Evolutionary conservation across 2,329 filamentous ascomycete genomes (phyloP).

Genomic region (Colletotrichum sidae): DNA sequence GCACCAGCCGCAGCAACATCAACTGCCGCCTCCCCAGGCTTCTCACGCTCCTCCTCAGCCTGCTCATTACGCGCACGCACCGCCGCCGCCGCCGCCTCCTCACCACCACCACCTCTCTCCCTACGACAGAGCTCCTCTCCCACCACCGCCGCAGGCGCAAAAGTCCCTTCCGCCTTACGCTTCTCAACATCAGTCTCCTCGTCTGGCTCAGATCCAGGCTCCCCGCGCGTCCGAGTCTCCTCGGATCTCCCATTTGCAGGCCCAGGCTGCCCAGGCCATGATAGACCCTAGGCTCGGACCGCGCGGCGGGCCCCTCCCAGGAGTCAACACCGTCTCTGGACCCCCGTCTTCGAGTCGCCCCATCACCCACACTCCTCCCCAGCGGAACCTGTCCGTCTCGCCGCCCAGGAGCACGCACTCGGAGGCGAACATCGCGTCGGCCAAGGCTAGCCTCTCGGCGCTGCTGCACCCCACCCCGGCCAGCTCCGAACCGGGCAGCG

Average conservation of each 20-base stretch:
- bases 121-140: constrained; percentile 52
- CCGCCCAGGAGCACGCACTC: constrained; percentile 58
- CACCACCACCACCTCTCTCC: constrained; percentile 41
- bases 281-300: constrained; percentile 52
- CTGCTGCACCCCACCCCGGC: constrained; percentile 63
- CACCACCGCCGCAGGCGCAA: constrained; percentile 49
- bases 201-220: constrained; percentile 37
- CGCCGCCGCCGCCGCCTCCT: constrained; percentile 9
- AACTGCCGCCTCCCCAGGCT: constrained; percentile 39
- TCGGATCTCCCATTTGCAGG: constrained; percentile 57
- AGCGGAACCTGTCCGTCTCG: constrained; percentile 59
- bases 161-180: constrained; percentile 48
- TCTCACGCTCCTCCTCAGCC: constrained; percentile 44
- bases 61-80: constrained; percentile 43
- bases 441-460: constrained; percentile 60
- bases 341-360: constrained; percentile 49
- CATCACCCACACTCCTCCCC: constrained; percentile 55
- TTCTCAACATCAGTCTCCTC: constrained; percentile 48
- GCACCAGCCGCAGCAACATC: constrained; percentile 26
- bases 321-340: constrained; percentile 27
- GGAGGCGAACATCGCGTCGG: constrained; percentile 42
- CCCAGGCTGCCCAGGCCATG: constrained; percentile 54
- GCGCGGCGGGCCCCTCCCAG: constrained; percentile 57
- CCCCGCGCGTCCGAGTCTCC: constrained; percentile 51
- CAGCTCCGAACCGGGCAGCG: constrained; percentile 58